Percentiles rank a stretch among this genome's conserved stretches.
Evolutionary conservation across 2,329 filamentous ascomycete genomes (phyloP).

Genomic region (Ophiostoma ulmi): DNA sequence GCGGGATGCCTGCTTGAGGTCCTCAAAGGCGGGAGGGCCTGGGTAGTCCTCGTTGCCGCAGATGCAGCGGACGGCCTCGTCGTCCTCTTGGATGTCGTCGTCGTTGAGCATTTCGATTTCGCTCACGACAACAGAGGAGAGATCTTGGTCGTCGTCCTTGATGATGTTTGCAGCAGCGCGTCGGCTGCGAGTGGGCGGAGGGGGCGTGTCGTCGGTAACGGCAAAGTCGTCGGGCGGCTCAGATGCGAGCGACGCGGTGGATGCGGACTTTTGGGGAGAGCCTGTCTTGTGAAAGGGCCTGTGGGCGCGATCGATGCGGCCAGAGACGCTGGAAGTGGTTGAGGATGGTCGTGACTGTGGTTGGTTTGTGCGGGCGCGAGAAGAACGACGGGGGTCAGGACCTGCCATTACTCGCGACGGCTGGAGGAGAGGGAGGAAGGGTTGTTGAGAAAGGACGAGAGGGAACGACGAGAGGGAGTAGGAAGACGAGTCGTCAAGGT

Average conservation of each 20-base stretch:
- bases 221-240: conserved; percentile 59
- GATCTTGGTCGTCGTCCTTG: conserved; percentile 52
- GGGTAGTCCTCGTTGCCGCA: conserved; percentile 95
- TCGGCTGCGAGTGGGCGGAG: conserved; percentile 62
- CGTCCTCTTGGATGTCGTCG: conserved; percentile 73
- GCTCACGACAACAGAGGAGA: conserved; percentile 38
- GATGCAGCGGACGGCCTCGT: conserved; percentile 92
- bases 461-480: not conserved
- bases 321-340: conserved; percentile 67
- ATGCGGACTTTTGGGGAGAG: conserved; percentile 70
- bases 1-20: conserved; percentile 48
- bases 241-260: conserved; percentile 66
- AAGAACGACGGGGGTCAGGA: conserved; percentile 76
- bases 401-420: conserved; percentile 52
- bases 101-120: conserved; percentile 54
- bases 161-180: conserved; percentile 35
- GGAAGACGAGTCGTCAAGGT: not conserved
- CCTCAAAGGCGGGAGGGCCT: conserved; percentile 62
- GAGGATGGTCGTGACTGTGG: conserved; percentile 72
- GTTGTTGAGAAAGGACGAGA: conserved; percentile 2
- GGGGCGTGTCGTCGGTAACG: conserved; percentile 58
- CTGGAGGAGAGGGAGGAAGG: conserved; percentile 29
- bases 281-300: conserved; percentile 66
- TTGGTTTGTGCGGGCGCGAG: conserved; percentile 78
- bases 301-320: conserved; percentile 68